Conservation (phyloP, 768 basidiomycete genomes). For the Mycena floridula region DNA sequence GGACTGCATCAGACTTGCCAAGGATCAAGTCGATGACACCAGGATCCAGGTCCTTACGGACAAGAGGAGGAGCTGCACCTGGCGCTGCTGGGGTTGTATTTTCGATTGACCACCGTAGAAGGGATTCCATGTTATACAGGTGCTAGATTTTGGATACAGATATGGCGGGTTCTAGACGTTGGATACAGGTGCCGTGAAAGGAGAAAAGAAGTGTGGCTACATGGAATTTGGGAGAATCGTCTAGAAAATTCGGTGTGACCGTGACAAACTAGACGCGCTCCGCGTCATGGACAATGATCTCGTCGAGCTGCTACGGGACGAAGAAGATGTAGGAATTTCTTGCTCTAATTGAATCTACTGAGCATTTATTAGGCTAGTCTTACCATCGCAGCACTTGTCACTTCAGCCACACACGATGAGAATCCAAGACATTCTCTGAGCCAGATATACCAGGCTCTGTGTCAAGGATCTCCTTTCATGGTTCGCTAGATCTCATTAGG, state of each 20-base stretch:
- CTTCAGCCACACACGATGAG: constrained; percentile 27
- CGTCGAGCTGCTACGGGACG: no score
- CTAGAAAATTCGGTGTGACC: no score
- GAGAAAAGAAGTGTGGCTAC: no score
- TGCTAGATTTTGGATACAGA: no score
- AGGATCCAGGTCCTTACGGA: constrained; percentile 60
- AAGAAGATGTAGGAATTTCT: no score
- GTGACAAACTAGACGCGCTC: no score
- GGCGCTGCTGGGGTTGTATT: constrained; percentile 40
- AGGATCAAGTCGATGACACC: constrained; percentile 82
- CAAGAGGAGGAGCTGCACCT: constrained; percentile 24
- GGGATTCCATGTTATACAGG: constrained; percentile 36
- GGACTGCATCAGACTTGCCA: constrained; percentile 73
- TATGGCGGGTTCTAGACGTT: no score
- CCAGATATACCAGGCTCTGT: constrained; percentile 25
- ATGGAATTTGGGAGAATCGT: no score
- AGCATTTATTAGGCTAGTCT: constrained; percentile 20
- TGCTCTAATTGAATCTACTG: no score
- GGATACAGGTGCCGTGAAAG: no score
- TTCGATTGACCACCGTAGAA: constrained; percentile 61
- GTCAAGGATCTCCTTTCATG: constrained; percentile 14
- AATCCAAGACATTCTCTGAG: constrained; percentile 20
- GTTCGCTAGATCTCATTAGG: constrained; percentile 8
- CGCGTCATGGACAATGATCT: no score
- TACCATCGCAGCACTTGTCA: constrained; percentile 28